Evolutionary conservation across 805 yeast species (phyloP).

Genomic region (Candida incommunis): DNA sequence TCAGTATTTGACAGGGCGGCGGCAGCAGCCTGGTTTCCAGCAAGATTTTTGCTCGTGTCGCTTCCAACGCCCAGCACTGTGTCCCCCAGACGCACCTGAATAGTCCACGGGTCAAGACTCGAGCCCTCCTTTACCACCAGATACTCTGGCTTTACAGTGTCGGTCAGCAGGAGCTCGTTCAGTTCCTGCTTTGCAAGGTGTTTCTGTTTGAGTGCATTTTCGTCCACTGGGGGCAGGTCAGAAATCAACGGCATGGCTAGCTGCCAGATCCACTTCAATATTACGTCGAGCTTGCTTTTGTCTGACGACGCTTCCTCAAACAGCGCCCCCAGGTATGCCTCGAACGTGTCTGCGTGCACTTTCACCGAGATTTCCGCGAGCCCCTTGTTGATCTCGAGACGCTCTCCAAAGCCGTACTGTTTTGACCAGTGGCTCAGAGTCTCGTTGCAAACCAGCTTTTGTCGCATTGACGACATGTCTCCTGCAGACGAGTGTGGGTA

Average conservation of each 20-base stretch:
- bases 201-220: not conserved
- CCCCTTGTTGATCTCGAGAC: not conserved
- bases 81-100: not conserved
- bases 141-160: not conserved
- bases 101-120: not conserved
- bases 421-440: slow-evolving; percentile 58
- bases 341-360: slow-evolving; percentile 77
- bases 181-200: not conserved
- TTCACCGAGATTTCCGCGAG: slow-evolving; percentile 24
- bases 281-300: not conserved
- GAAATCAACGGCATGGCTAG: not conserved
- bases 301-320: slow-evolving; percentile 38
- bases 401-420: slow-evolving; percentile 44
- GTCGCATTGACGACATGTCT: slow-evolving; percentile 53
- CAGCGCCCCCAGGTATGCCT: slow-evolving; percentile 86
- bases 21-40: not conserved
- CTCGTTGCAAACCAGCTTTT: slow-evolving; percentile 58
- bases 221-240: not conserved
- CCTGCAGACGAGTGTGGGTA: slow-evolving; percentile 75
- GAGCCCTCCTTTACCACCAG: not conserved
- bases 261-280: not conserved
- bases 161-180: not conserved
- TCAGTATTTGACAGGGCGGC: not conserved
- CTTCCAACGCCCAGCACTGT: not conserved
- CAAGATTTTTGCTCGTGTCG: not conserved